A percentile compares a stretch with the other conserved stretches of the same genome.
phyloP scores from a whole-genome alignment of 352 stramenopile species.

The Paralagenidium karlingii region DNA sequence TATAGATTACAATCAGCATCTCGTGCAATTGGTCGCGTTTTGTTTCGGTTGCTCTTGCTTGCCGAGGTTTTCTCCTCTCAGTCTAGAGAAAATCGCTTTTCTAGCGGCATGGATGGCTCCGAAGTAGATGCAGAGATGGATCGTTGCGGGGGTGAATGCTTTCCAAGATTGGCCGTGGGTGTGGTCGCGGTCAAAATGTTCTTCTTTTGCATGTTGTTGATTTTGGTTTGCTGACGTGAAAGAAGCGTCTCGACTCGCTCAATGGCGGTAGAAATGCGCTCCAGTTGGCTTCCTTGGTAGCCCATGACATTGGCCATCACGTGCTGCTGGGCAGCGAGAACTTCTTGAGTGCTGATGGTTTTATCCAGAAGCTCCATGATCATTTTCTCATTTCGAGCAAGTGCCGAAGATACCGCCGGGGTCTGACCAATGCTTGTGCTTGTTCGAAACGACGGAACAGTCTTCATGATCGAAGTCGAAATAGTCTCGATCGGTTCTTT shows the following conservation, averaged over 20 bases:
- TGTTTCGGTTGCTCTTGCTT: no score
- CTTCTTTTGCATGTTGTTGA: no score
- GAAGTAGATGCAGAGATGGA: no score
- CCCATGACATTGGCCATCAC: constrained; percentile 59
- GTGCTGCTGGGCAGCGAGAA: constrained; percentile 58
- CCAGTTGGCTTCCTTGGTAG: constrained; percentile 41
- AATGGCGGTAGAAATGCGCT: constrained; percentile 54
- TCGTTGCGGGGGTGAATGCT: no score
- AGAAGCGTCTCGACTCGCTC: constrained; percentile 32
- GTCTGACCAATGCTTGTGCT: neutral
- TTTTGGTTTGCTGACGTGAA: no score
- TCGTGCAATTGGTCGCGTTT: no score
- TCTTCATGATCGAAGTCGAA: neutral
- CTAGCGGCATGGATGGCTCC: no score
- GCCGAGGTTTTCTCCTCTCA: no score
- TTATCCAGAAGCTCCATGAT: constrained; percentile 65
- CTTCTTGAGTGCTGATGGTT: constrained; percentile 65
- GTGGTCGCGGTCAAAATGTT: no score
- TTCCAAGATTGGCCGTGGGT: no score
- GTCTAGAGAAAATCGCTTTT: no score
- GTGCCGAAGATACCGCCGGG: neutral
- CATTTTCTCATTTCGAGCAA: constrained; percentile 51
- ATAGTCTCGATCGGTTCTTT: neutral
- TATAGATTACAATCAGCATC: no score
- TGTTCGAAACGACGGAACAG: neutral